These are phyloP conservation scores for Herpotrichia juniperi DNA, from an alignment of 2,329 filamentous ascomycete genomes.

Conservation along the genomic window DNA sequence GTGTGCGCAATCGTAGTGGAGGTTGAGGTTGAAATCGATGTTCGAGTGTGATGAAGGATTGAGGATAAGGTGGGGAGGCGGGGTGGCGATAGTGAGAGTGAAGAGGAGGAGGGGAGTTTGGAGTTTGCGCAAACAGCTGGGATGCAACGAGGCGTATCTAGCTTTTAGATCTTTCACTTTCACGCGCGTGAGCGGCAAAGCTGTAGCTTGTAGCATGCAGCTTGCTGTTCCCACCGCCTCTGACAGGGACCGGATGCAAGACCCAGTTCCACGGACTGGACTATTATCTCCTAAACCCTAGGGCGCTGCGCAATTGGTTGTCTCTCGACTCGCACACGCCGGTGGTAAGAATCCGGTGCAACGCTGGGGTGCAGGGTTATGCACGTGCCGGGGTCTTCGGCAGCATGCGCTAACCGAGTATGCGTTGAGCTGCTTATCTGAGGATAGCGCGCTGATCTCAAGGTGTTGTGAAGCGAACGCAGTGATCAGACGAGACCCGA, in stretches of 20 bases:
- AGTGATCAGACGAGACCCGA: background rate
- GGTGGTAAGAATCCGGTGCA: background rate
- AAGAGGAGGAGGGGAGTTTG: background rate
- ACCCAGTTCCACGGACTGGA: background rate
- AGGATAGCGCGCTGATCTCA: background rate
- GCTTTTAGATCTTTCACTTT: background rate
- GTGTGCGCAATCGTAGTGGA: background rate
- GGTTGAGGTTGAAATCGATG: background rate
- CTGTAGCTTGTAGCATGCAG: background rate
- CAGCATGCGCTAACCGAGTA: background rate
- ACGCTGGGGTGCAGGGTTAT: background rate
- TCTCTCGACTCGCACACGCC: background rate
- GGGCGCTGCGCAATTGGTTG: background rate
- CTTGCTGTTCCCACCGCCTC: too few relatives aligned
- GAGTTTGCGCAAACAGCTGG: background rate
- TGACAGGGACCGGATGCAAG: background rate
- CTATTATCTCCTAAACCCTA: background rate
- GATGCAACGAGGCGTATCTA: background rate
- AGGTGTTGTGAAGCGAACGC: background rate
- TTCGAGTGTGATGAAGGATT: background rate
- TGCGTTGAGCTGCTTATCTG: background rate
- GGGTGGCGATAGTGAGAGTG: too few relatives aligned
- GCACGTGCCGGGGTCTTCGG: background rate
- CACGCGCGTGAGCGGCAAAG: background rate
- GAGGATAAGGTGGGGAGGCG: background rate